These are phyloP conservation scores for Lonicera japonica DNA, from an alignment of 129 eudicot species.

Conservation along the genomic window DNA sequence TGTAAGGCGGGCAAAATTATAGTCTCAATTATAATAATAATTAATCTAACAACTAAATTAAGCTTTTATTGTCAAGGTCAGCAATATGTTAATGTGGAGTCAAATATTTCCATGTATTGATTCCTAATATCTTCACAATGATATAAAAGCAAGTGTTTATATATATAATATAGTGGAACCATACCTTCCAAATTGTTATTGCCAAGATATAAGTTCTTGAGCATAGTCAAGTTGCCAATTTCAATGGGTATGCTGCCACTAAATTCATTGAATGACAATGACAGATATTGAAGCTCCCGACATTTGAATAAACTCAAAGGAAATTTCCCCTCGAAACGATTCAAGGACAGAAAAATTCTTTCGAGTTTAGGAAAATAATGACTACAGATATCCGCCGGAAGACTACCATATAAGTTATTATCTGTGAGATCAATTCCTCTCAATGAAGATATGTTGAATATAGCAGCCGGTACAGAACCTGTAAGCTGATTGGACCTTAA, in stretches of 20 bases:
- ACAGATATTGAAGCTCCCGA: conserved; percentile 21
- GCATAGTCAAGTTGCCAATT: conserved; percentile 33
- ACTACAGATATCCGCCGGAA: conserved; percentile 19
- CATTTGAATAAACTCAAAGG: conserved; percentile 24
- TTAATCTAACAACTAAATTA: too few species aligned
- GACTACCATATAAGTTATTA: conserved; percentile 21
- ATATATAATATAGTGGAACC: neutral
- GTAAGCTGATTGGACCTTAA: conserved; percentile 24
- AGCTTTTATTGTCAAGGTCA: too few species aligned
- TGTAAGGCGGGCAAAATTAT: too few species aligned
- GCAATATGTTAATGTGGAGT: too few species aligned
- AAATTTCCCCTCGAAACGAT: conserved; percentile 26
- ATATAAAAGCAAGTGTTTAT: too few species aligned
- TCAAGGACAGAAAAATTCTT: conserved; percentile 1
- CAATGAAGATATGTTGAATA: conserved; percentile 34
- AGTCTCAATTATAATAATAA: too few species aligned
- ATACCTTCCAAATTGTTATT: conserved; percentile 26
- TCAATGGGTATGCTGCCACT: conserved; percentile 20
- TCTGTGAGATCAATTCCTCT: conserved; percentile 4
- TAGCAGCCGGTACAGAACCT: conserved; percentile 21
- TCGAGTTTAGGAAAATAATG: neutral
- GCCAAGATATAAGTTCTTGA: conserved; percentile 21
- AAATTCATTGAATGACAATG: conserved; percentile 17
- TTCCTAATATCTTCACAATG: too few species aligned
- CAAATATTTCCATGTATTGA: too few species aligned